Evolutionary conservation across 2,329 filamentous ascomycete genomes (phyloP).

Genomic region (Calonectria fujianensis): DNA sequence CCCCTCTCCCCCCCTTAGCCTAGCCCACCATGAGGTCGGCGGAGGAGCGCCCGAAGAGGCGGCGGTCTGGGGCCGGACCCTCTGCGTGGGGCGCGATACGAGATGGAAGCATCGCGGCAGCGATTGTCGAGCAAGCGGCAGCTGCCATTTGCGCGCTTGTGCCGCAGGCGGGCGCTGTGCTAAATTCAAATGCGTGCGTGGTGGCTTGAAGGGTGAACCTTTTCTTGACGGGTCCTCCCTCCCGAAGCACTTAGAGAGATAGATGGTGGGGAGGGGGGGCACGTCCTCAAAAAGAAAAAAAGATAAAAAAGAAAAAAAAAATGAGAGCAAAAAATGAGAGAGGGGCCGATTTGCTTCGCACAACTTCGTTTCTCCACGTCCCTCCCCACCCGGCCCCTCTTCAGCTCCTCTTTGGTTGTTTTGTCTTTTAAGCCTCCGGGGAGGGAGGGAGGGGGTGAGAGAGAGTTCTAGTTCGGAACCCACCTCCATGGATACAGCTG

Average conservation of each 20-base stretch:
- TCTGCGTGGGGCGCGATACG: constrained; percentile 5
- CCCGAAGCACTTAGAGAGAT: background rate
- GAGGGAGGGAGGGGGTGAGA: background rate
- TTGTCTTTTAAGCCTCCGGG: background rate
- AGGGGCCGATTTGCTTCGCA: background rate
- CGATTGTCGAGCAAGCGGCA: constrained; percentile 3
- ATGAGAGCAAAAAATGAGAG: background rate
- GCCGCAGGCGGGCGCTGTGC: background rate
- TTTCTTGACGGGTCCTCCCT: background rate
- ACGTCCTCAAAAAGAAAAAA: background rate
- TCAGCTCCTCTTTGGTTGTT: background rate
- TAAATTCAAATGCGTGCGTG: constrained; percentile 23
- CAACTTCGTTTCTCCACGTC: background rate
- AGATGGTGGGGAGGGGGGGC: background rate
- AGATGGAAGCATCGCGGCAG: constrained; percentile 6
- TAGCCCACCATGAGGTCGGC: background rate
- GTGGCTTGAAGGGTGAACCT: constrained; percentile 10
- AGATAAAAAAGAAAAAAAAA: background rate
- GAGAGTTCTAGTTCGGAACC: background rate
- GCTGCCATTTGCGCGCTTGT: constrained; percentile 14
- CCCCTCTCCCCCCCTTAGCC: background rate
- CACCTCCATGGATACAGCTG: background rate
- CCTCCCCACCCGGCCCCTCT: background rate
- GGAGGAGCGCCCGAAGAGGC: constrained; percentile 1
- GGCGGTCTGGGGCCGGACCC: constrained; percentile 6